Percentiles rank a stretch among this genome's conserved stretches.
These are phyloP conservation scores for Trichoderma koningiopsis DNA, from an alignment of 2,329 filamentous ascomycete species.

Conservation along the genomic window DNA sequence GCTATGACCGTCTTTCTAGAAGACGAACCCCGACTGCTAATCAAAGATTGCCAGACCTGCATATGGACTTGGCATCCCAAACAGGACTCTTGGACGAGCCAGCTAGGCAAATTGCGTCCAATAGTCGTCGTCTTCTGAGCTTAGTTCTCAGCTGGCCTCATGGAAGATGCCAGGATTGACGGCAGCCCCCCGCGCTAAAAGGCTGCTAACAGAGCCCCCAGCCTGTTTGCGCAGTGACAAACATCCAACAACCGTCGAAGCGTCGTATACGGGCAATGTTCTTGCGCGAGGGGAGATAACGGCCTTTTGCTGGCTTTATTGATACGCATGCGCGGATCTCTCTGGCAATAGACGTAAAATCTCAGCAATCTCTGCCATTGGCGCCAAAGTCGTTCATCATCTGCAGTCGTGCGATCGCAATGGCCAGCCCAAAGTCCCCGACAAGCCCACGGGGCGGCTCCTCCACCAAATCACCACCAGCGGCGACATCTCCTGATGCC, in stretches of 20 bases:
- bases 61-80: neutral
- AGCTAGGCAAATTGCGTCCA: constrained; percentile 18
- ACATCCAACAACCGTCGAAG: neutral
- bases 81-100: neutral
- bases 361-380: neutral
- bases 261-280: neutral
- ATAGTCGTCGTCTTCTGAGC: constrained; percentile 1
- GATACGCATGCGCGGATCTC: neutral
- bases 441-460: neutral
- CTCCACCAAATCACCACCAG: constrained; percentile 1
- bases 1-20: neutral
- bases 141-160: constrained; percentile 6
- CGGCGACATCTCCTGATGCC: constrained; percentile 1
- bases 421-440: neutral
- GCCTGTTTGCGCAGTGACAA: constrained; percentile 6
- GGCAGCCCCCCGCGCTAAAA: constrained; percentile 18
- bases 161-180: neutral
- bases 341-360: neutral
- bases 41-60: neutral
- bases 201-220: constrained; percentile 1
- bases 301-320: neutral
- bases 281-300: neutral
- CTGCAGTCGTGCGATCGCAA: neutral
- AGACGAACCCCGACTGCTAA: neutral
- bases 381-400: neutral